Evolutionary conservation across 2,329 filamentous ascomycete species (phyloP).

Genomic region (Botrytis byssoidea): DNA sequence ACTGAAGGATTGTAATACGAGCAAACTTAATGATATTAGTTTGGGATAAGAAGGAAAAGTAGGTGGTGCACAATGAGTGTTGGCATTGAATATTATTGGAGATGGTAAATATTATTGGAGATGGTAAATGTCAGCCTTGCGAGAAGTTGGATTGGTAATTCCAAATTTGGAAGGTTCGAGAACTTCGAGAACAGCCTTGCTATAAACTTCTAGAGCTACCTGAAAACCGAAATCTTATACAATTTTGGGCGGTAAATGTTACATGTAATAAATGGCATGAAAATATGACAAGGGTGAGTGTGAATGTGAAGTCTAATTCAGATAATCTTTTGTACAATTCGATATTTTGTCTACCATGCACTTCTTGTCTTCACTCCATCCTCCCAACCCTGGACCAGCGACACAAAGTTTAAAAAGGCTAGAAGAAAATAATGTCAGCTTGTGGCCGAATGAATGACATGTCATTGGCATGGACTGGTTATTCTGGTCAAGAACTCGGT

Average conservation of each 20-base stretch:
- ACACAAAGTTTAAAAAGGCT: slow-evolving; percentile 19
- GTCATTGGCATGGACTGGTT: not conserved
- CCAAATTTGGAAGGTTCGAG: slow-evolving; percentile 11
- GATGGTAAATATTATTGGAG: not conserved
- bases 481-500: not conserved
- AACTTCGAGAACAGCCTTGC: not conserved
- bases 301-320: slow-evolving; percentile 20
- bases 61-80: not conserved
- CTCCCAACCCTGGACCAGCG: not conserved
- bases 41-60: not conserved
- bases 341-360: slow-evolving; percentile 8
- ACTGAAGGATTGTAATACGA: not conserved
- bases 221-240: not conserved
- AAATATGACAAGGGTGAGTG: not conserved
- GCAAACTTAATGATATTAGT: not conserved
- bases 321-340: slow-evolving; percentile 22
- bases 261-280: not conserved
- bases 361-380: slow-evolving; percentile 11
- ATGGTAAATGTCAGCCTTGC: slow-evolving; percentile 5
- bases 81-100: not conserved
- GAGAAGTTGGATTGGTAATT: slow-evolving; percentile 12
- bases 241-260: not conserved
- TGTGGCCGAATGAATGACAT: not conserved
- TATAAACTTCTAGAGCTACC: not conserved
- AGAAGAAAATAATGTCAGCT: not conserved